These are phyloP conservation scores for Globisporangium iwayamae DNA, from an alignment of 352 stramenopile species.

Conservation along the genomic window DNA sequence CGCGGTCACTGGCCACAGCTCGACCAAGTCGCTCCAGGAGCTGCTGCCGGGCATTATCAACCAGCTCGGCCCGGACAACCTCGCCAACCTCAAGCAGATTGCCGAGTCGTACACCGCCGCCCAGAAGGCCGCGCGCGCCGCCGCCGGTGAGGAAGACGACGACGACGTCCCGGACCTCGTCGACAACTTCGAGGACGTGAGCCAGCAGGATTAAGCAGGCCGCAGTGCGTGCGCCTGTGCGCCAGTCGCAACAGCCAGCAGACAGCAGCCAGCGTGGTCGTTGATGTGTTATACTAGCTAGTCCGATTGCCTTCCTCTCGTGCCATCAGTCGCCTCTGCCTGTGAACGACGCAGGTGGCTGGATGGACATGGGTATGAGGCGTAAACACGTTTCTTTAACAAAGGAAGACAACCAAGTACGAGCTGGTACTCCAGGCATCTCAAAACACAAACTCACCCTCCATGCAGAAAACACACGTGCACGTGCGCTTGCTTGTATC, in stretches of 20 bases:
- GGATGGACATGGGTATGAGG: background rate
- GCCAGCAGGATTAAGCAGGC: conserved; percentile 80
- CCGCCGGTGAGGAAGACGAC: conserved; percentile 87
- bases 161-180: conserved; percentile 98
- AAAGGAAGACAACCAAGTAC: conserved; percentile 46
- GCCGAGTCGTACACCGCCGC: conserved; percentile 84
- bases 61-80: conserved; percentile 97
- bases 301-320: conserved; percentile 13
- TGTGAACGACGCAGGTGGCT: background rate
- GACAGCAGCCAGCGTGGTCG: conserved; percentile 10
- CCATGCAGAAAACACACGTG: background rate
- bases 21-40: conserved; percentile 97
- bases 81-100: conserved; percentile 94
- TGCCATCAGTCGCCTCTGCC: background rate
- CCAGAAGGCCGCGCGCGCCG: conserved; percentile 75
- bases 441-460: conserved; percentile 20
- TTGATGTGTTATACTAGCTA: conserved; percentile 27
- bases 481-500: conserved; percentile 7
- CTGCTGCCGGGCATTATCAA: conserved; percentile 98
- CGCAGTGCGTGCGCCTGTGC: background rate
- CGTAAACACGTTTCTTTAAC: conserved; percentile 41
- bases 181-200: conserved; percentile 98
- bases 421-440: conserved; percentile 63
- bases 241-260: background rate
- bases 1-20: conserved; percentile 93